These are phyloP conservation scores for Agroathelia rolfsii DNA, from an alignment of 1,284 basidiomycete species.

Conservation along the genomic window DNA sequence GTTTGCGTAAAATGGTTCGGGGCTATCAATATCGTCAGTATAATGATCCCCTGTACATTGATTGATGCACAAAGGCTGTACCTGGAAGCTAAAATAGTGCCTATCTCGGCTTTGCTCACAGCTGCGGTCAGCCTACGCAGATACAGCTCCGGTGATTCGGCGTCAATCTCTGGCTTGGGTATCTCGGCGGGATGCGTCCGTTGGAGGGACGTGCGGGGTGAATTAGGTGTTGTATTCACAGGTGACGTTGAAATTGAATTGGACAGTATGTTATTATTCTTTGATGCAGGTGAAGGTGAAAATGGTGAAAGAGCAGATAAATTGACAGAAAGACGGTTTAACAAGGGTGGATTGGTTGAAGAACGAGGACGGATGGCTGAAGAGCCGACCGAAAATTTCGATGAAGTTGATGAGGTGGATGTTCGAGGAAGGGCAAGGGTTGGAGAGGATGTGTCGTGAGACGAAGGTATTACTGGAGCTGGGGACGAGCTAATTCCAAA, in stretches of 20 bases:
- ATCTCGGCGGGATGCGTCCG: constrained; percentile 34
- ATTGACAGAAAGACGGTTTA: constrained; percentile 63
- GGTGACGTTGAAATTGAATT: constrained; percentile 20
- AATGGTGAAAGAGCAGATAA: constrained; percentile 48
- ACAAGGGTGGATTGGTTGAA: constrained; percentile 59
- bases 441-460: constrained; percentile 12
- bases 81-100: constrained; percentile 74
- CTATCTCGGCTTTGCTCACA: constrained; percentile 71
- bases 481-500: too few species aligned
- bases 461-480: constrained; percentile 22
- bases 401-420: constrained; percentile 9
- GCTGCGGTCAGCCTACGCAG: constrained; percentile 50
- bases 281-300: constrained; percentile 22
- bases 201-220: constrained; percentile 36
- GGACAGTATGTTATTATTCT: too few species aligned
- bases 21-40: too few species aligned
- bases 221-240: constrained; percentile 25
- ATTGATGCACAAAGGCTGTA: too few species aligned
- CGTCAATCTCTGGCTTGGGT: constrained; percentile 40
- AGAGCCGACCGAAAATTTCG: constrained; percentile 7
- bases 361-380: constrained; percentile 38
- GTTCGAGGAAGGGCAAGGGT: constrained; percentile 11
- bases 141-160: constrained; percentile 66
- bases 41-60: too few species aligned
- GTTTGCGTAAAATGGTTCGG: constrained; percentile 63